Evolutionary conservation across 345 rosid genomes (phyloP), one percentile per base, ranked within the genome.

Genomic region (Mallotus nudiflorus): DNA sequence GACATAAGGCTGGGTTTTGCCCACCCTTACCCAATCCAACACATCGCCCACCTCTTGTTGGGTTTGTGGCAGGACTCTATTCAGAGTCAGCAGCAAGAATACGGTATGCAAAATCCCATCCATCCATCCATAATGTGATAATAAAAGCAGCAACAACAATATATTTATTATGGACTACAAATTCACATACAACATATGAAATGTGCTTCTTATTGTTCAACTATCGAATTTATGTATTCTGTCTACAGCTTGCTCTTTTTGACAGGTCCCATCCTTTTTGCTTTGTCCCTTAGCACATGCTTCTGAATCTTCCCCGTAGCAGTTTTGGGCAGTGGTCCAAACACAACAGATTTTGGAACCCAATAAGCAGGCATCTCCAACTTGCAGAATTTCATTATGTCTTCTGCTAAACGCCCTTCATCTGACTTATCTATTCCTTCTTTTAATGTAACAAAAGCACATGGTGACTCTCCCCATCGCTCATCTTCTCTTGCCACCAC

Each of bases 271-370:
- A 90, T 68, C 74, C 89, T 91, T 73, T 81, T 89, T 2, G 90
- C 96, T 78, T 85, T 87, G 16, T 87, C 71, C 73, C 98, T 82
- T 44, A 92, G 77, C 35, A 90, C 42, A 78, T 90, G 93, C 75
- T 95, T 95, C 82, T 85, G 99, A 72, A 92, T 90, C 85, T 90
- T 92, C 37, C 98, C 99, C 1, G 96, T 90, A 3, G 99, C 98
- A 0, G 98, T 90, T 81, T 90, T 95, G 1, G 98, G 98, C 85
- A 95, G 74, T 0, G 90, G 82, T 27, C 97, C 97, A 65, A 95
- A 90, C 20, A 92, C 70, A 9, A 92, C 87, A 0, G 99, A 95
- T 67, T 77, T 92, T 0, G 97, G 98, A 20, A 90, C 98, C 90
- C 98, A 89, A 65, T 85, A 95, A 53, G 89, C 84, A 28, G 96